phyloP scores from a whole-genome alignment of 169 alveolate species.

The Eimeria maxima region DNA sequence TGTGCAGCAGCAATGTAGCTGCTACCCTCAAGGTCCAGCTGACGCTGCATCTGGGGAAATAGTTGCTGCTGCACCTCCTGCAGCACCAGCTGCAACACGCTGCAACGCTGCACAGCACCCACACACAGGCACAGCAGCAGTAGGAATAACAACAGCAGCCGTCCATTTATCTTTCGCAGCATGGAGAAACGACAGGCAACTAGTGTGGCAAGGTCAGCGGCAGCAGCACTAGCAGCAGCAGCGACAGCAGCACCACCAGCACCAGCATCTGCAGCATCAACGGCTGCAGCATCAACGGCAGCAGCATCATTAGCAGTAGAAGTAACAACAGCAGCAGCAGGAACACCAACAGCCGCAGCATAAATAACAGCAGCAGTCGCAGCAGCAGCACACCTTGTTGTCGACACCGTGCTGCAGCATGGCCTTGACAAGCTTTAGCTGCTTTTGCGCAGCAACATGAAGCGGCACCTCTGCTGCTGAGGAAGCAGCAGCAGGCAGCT shows the following conservation, averaged over 20 bases:
- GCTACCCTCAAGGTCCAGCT: conserved; percentile 38
- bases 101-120: background rate
- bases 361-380: background rate
- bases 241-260: no score
- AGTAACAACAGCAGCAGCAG: background rate
- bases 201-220: background rate
- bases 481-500: background rate
- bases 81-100: conserved; percentile 71
- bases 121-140: background rate
- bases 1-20: conserved; percentile 29
- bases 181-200: background rate
- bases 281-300: background rate
- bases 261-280: background rate
- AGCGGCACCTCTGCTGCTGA: conserved; percentile 14
- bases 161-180: background rate
- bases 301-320: background rate
- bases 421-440: conserved; percentile 11
- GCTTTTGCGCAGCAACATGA: background rate
- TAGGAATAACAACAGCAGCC: background rate
- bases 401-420: conserved; percentile 46
- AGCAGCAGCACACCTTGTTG: conserved; percentile 19
- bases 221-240: background rate
- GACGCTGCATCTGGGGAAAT: conserved; percentile 64
- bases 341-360: background rate
- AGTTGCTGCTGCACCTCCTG: conserved; percentile 49